Conservation (phyloP, 495 filamentous ascomycete species). For the Astrocystis sublimbata region DNA sequence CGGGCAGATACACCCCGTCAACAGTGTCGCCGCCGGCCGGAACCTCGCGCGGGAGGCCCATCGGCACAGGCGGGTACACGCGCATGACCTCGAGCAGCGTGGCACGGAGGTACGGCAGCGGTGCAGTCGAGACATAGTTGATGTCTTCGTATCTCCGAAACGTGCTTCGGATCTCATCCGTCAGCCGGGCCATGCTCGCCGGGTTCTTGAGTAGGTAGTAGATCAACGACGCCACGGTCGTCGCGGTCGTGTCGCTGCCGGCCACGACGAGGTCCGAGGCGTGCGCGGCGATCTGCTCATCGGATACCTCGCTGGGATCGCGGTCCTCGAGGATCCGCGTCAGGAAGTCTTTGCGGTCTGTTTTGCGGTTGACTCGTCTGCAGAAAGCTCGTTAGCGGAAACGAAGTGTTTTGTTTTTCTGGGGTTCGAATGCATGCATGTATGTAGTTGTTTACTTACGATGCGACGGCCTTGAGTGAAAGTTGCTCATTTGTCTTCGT, state of each 20-base stretch:
- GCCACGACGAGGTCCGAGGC: conserved; percentile 15
- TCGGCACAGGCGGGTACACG: conserved; percentile 25
- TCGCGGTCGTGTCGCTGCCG: no score
- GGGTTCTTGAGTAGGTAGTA: background rate
- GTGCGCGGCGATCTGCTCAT: background rate
- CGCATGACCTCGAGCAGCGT: background rate
- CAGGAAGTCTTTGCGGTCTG: background rate
- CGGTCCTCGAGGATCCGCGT: conserved; percentile 1
- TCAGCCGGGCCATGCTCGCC: background rate
- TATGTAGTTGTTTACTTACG: no score
- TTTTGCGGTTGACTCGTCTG: no score
- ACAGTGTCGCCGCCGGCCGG: no score
- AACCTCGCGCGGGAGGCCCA: no score
- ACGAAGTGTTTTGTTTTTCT: no score
- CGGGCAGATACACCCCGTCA: no score
- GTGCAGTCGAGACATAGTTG: background rate
- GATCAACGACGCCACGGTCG: no score
- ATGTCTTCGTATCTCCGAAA: background rate
- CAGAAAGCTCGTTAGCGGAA: no score
- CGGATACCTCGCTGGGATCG: background rate
- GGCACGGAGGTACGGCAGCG: background rate
- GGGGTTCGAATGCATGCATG: no score
- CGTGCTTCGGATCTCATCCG: background rate
- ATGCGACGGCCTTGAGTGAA: no score
- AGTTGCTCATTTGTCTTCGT: no score